Evolutionary conservation across 805 yeast species (phyloP), one percentile per base, ranked within the genome.

Genomic region (Spathaspora hagerdaliae): DNA sequence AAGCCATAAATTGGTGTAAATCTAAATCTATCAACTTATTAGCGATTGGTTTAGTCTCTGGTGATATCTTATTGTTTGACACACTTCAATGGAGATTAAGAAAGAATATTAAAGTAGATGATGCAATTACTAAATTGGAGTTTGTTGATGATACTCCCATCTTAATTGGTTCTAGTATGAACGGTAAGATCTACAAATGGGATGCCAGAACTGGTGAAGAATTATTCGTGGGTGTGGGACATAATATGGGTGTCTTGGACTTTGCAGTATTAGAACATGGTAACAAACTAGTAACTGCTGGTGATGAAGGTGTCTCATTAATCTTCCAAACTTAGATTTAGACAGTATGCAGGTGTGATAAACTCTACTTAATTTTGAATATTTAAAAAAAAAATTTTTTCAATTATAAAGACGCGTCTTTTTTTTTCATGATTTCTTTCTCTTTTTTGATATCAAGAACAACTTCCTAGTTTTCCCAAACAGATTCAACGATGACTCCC

Each of bases 231-330:
- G 94, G 95, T 51, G 81, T 81, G 36, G 99, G 99, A 19, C 99
- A 94, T 64, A 86, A 85, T 65, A 87, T 87, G 86, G 98, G 98
- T 51, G 83, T 94, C 14, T 75, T 94, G 51, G 97, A 89, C 57
- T 92, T 94, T 60, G 82, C 85, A 14, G 59, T 84, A 37, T 78
- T 82, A 46, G 82, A 79, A 36, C 68, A 78, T 39, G 92, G 89
- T 27, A 74, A 77, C 42, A 82, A 83, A 61, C 58, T 94, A 38
- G 76, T 90, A 33, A 88, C 97, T 15, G 99, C 97, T 11, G 97
- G 97, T 52, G 99, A 94, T 63, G 99, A 94, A 65, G 96, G 96
- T 54, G 97, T 94, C 31, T 81, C 95, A 10, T 71, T 92, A 52
- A 79, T 92, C 9, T 90, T 82, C 55, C 72, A 52, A 39, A 47